These are phyloP conservation scores for Mortierella sp. DNA, from an alignment of 371 early-diverging fungal genomes.

Conservation along the genomic window DNA sequence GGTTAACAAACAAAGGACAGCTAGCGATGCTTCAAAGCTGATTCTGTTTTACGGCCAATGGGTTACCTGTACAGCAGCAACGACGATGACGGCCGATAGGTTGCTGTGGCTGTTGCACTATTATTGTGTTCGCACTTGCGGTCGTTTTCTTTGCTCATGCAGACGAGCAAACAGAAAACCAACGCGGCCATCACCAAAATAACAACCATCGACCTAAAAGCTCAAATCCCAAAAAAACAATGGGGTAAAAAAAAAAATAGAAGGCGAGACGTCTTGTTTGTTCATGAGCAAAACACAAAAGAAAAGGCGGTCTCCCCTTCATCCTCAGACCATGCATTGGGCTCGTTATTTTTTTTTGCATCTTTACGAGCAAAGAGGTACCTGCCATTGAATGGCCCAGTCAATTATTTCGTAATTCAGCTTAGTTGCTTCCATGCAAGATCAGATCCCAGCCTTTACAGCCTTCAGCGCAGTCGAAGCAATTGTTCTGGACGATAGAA, in stretches of 20 bases:
- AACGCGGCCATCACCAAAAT: not conserved
- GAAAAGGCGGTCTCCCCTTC: not conserved
- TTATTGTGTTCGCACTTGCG: no score
- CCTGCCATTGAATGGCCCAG: not conserved
- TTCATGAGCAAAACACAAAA: not conserved
- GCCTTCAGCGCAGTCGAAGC: constrained; percentile 3
- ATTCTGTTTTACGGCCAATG: no score
- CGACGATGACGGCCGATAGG: no score
- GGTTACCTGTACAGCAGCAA: no score
- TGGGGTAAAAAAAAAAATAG: not conserved
- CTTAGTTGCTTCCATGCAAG: constrained; percentile 3
- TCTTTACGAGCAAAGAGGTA: not conserved
- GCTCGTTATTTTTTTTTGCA: not conserved
- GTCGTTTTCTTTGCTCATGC: no score
- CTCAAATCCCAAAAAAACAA: not conserved
- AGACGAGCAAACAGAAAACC: not conserved
- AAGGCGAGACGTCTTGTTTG: not conserved
- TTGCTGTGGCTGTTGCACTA: no score
- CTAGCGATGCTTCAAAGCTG: no score
- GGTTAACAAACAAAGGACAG: no score
- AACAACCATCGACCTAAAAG: not conserved
- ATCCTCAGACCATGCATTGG: not conserved
- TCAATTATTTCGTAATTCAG: not conserved
- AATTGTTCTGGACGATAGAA: not conserved
- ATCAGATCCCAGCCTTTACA: constrained; percentile 7